Base-by-base conservation (phyloP, 2,329 filamentous ascomycete species). In the Phialophora tarda region DNA sequence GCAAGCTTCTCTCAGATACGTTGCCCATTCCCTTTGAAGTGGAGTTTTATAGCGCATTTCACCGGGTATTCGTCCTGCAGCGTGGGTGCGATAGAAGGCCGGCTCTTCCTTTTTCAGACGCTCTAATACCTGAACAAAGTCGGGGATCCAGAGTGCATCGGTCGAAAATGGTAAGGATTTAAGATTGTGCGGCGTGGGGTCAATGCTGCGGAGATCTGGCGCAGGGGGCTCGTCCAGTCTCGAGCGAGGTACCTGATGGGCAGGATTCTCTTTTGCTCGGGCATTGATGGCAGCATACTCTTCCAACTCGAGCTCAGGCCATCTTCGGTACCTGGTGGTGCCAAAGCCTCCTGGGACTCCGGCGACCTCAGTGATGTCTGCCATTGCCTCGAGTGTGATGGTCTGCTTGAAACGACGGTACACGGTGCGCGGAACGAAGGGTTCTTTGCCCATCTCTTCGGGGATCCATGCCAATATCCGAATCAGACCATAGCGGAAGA, bases 401-500 rank as follows among this genome's bases (percentile, higher is more conserved):
- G 64, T 48, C 59, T 68, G 63, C 48, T 69, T 69, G 5, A 44
- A 83, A n/a, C 89, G 85, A 1, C 80, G 77, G 38, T 81, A 77
- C 2, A 90, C 74, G 1, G 80, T 79, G 60, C 85, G 85, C 0
- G 93, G 90, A 7, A 97, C 65, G 0, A 91, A 71, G 1, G 76
- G 68, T 6, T 77, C 73, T 69, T 87, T 87, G 63, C 92, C 89
- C 23, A 30, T 30, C 0, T 85, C 80, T 51, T 88, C 81, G 1
- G 85, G 83, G 3, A 88, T 74, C 88, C 93, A 93, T 47, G 93
- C 75, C 0, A 98, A 83, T 82, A 94, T 89, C 57, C 93, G 88
- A 2, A 96, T 88, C 21, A 89, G 84, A 2, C 94, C 94, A 75
- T 92, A 93, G 30, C 82, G 82, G 72, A 97, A 90, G 71, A 96